A percentile compares a stretch with the other conserved stretches of the same genome.
These are phyloP conservation scores for Populus hybrid DNA, from an alignment of 441 rosid species.

Conservation along the genomic window DNA sequence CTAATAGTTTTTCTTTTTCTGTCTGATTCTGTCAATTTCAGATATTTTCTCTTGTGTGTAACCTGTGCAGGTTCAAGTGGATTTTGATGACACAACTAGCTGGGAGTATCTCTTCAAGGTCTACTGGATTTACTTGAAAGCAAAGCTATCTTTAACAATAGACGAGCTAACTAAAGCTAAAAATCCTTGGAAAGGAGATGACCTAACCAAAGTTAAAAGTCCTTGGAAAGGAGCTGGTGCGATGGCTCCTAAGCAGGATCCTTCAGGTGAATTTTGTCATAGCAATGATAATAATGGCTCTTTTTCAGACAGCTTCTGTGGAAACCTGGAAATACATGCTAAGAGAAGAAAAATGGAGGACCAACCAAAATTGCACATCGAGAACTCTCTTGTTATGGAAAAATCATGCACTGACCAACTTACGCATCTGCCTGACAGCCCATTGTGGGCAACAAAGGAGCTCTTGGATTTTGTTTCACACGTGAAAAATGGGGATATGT, in stretches of 20 bases:
- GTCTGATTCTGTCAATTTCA: conserved; percentile 1
- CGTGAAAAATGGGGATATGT: conserved; percentile 73
- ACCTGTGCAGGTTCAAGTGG: conserved; percentile 83
- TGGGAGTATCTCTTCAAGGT: conserved; percentile 99
- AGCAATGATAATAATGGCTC: conserved; percentile 30
- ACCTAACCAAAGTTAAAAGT: conserved; percentile 39
- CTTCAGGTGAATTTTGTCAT: conserved; percentile 30
- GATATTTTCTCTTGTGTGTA: conserved; percentile 11
- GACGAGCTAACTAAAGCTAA: conserved; percentile 63
- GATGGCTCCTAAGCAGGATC: conserved; percentile 30
- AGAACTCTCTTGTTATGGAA: conserved; percentile 27
- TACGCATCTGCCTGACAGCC: conserved; percentile 36
- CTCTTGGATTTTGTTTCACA: conserved; percentile 84
- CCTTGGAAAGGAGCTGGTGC: conserved; percentile 54
- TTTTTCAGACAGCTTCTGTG: conserved; percentile 29
- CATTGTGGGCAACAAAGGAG: conserved; percentile 79
- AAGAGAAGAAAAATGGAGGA: conserved; percentile 54
- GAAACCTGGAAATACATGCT: conserved; percentile 40
- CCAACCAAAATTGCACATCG: conserved; percentile 26
- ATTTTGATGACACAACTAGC: conserved; percentile 95
- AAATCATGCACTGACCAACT: conserved; percentile 28
- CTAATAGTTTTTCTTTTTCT: not conserved
- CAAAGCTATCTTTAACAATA: conserved; percentile 60
- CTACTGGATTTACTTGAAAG: conserved; percentile 83
- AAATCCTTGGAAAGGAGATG: conserved; percentile 45